phyloP scores from a whole-genome alignment of 441 rosid species.

The Erodium texanum region DNA sequence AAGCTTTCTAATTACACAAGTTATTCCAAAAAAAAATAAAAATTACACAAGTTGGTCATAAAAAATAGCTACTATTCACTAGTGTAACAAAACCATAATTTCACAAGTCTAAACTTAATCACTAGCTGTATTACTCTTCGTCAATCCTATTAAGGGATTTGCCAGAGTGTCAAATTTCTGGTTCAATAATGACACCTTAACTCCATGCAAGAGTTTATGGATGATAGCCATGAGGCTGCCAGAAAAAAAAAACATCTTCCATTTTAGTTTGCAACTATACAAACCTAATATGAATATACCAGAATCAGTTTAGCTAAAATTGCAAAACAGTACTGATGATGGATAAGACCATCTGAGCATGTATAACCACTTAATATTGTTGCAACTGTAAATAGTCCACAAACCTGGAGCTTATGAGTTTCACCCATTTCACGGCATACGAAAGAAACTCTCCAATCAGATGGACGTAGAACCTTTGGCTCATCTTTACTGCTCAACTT shows the following conservation, averaged over 20 bases:
- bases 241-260: neutral
- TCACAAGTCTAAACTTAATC: neutral
- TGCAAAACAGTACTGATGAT: neutral
- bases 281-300: neutral
- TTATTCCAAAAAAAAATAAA: neutral
- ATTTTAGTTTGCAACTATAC: constrained; percentile 4
- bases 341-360: constrained; percentile 2
- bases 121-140: neutral
- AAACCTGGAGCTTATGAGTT: constrained; percentile 79
- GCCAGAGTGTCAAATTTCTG: neutral
- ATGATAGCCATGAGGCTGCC: neutral
- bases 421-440: constrained; percentile 43
- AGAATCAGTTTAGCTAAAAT: constrained; percentile 4
- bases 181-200: neutral
- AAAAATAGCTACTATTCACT: neutral
- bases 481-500: constrained; percentile 72
- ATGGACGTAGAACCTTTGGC: constrained; percentile 65
- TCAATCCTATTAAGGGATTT: neutral
- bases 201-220: neutral
- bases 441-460: constrained; percentile 79
- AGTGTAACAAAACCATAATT: neutral
- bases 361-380: constrained; percentile 9
- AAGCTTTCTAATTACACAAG: constrained; percentile 6
- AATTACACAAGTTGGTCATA: neutral
- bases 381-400: constrained; percentile 19